Percentiles rank a stretch among this genome's conserved stretches.
These are phyloP conservation scores for Cornus suecica DNA, from an alignment of 148 eudicot species.

Conservation along the genomic window DNA sequence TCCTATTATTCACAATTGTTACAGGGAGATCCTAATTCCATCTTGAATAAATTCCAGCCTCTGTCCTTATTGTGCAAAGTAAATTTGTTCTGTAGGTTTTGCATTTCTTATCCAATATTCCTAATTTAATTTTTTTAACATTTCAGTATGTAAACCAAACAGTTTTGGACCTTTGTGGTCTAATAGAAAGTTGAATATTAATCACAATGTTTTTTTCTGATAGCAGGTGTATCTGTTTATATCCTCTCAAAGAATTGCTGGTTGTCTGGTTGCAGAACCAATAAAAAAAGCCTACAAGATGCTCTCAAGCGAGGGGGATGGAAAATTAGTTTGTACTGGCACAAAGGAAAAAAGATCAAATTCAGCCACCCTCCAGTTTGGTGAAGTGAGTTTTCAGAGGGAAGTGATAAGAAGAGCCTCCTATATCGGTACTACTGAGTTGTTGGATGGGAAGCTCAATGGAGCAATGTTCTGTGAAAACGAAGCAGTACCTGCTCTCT, in stretches of 20 bases:
- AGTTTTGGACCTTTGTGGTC: not conserved
- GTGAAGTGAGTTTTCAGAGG: conserved; percentile 64
- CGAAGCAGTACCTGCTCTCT: conserved; percentile 57
- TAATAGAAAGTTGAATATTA: not conserved
- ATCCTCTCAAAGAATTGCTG: conserved; percentile 58
- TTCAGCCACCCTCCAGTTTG: conserved; percentile 62
- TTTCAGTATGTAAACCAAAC: not conserved
- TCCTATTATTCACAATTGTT: not conserved
- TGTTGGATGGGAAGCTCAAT: conserved; percentile 21
- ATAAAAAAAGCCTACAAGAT: conserved; percentile 60
- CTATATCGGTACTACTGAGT: conserved; percentile 17
- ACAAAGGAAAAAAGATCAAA: conserved; percentile 35
- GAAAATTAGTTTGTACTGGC: conserved; percentile 4
- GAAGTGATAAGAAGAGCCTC: conserved; percentile 42
- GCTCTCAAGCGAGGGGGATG: conserved; percentile 31
- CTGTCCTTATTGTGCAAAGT: too few species aligned
- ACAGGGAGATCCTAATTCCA: not conserved
- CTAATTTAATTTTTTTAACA: not conserved
- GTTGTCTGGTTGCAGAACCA: conserved; percentile 70
- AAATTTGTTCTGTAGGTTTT: not conserved
- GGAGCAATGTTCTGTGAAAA: conserved; percentile 66
- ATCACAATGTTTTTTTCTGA: not conserved
- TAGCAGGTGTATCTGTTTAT: conserved; percentile 71
- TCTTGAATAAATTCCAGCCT: not conserved
- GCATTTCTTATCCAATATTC: not conserved